Evolutionary conservation across 345 rosid species (phyloP), one percentile per base, ranked within the genome.

Genomic region (Eucalyptus polyanthemos): DNA sequence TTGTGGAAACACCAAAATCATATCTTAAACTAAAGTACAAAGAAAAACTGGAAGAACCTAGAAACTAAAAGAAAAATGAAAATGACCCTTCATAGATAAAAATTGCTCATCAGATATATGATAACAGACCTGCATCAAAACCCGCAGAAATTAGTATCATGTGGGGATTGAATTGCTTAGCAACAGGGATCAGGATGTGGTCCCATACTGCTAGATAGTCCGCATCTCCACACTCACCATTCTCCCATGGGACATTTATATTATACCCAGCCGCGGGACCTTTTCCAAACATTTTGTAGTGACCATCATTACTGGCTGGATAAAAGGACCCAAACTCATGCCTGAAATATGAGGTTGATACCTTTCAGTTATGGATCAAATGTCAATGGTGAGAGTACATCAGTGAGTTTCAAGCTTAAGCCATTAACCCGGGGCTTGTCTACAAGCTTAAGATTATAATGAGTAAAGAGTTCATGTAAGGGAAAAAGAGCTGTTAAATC

Each of bases 181-280:
- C 95, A 91, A 97, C 98, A 86, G 98, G 99, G 91, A 97, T 88
- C 93, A 97, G 94, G 88, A 97, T 90, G 91, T 96, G 96, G 92
- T 97, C 99, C 99, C 99, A 97, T 80, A 91, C 98, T 19, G 97
- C 98, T 89, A 97, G 93, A 91, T 97, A 97, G 92, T 97, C 99
- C 53, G 97, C 96, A 94, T 97, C 97, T 65, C 98, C 96, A 87
- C 98, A 94, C 72, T 89, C 88, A 86, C 88, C 96, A 92, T 97
- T 94, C 92, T 94, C 99, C 99, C 99, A 97, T 54, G 99, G 99
- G 80, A 97, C 97, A 90, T 97, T 97, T 90, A 97, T 97, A 91
- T 96, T 97, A 93, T 95, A 96, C 80, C 99, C 99, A 85, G 94
- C 94, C 90, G 98, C 99, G 5, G 93, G 93, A 89, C 98, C 99